Percentiles rank a stretch among this genome's conserved stretches.
Evolutionary conservation across 257 asterid genomes (phyloP).

Genomic region (Fraxinus americana): DNA sequence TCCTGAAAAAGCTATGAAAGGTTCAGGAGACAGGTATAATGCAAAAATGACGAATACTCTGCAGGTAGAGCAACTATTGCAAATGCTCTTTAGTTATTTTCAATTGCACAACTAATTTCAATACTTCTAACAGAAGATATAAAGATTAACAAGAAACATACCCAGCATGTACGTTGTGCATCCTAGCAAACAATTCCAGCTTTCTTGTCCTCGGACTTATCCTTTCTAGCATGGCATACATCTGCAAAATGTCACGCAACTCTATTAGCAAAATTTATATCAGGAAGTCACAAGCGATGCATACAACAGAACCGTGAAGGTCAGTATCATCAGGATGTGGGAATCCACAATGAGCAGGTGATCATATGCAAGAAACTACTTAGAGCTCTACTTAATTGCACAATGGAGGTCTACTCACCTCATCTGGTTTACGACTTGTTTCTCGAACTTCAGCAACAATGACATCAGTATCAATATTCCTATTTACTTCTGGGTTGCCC

Average conservation of each 20-base stretch:
- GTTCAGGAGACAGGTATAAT: not conserved
- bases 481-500: slow-evolving; percentile 98
- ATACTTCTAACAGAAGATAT: slow-evolving; percentile 9
- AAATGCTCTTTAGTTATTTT: not conserved
- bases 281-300: not conserved
- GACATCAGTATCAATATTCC: slow-evolving; percentile 98
- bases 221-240: slow-evolving; percentile 95
- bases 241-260: slow-evolving; percentile 43
- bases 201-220: slow-evolving; percentile 95
- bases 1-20: not conserved
- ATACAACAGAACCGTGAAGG: not conserved
- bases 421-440: slow-evolving; percentile 99
- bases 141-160: slow-evolving; percentile 42
- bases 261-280: slow-evolving; percentile 20
- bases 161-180: slow-evolving; percentile 95
- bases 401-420: slow-evolving; percentile 53
- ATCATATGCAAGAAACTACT: slow-evolving; percentile 10
- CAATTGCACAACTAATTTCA: slow-evolving; percentile 6
- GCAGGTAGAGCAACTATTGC: slow-evolving; percentile 11
- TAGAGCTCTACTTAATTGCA: slow-evolving; percentile 10
- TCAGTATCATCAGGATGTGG: not conserved
- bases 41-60: not conserved
- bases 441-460: slow-evolving; percentile 99
- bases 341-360: not conserved
- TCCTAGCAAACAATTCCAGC: slow-evolving; percentile 95